A percentile compares a stretch with the other conserved stretches of the same genome.
phyloP scores from a whole-genome alignment of 306 rosid genomes.

The Prunus salicina region DNA sequence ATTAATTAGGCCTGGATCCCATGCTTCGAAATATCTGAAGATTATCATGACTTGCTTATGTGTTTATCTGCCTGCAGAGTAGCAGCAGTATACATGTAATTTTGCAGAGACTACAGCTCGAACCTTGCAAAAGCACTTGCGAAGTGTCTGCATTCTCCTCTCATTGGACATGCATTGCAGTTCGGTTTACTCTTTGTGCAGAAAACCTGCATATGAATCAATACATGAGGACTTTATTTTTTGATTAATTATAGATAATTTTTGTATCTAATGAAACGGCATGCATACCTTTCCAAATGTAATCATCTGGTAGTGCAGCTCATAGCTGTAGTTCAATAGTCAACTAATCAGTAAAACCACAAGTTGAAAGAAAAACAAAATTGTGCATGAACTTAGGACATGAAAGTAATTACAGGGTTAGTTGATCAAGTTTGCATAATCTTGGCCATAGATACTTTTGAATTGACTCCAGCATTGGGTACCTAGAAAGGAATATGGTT shows the following conservation, averaged over 20 bases:
- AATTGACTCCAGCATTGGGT: slow-evolving; percentile 83
- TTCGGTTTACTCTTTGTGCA: slow-evolving; percentile 92
- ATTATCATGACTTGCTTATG: not conserved
- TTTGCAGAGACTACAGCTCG: slow-evolving; percentile 20
- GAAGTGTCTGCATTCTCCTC: slow-evolving; percentile 97
- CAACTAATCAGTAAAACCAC: slow-evolving; percentile 31
- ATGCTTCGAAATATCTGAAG: not conserved
- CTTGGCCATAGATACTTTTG: slow-evolving; percentile 99
- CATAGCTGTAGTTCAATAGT: slow-evolving; percentile 59
- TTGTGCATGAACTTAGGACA: not conserved
- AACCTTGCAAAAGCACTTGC: slow-evolving; percentile 99
- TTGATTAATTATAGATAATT: slow-evolving; percentile 1
- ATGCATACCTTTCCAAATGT: slow-evolving; percentile 87
- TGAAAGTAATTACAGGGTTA: slow-evolving; percentile 59
- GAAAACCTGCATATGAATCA: slow-evolving; percentile 64
- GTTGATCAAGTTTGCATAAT: slow-evolving; percentile 93
- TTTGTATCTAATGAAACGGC: not conserved
- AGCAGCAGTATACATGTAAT: slow-evolving; percentile 16
- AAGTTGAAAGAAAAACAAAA: not conserved
- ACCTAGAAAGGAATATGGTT: slow-evolving; percentile 50
- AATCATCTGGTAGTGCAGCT: slow-evolving; percentile 94
- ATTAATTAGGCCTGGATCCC: slow-evolving; percentile 15
- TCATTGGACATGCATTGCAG: slow-evolving; percentile 97
- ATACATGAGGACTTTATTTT: slow-evolving; percentile 23
- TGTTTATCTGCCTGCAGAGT: not conserved